These are phyloP conservation scores for Calonectria honghensis DNA, from an alignment of 2,329 filamentous ascomycete species.

Conservation along the genomic window DNA sequence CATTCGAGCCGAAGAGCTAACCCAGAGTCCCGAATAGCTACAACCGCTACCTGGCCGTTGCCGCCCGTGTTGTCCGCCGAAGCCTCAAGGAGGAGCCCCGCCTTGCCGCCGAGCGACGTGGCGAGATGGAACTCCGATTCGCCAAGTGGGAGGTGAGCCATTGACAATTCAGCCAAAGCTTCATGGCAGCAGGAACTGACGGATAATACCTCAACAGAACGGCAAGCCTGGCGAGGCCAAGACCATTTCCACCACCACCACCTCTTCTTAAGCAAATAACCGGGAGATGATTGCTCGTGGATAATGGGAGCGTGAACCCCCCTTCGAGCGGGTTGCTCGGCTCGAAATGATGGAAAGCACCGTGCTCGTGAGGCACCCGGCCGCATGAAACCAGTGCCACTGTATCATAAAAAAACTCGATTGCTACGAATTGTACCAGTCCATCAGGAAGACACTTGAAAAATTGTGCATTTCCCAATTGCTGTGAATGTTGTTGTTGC, in stretches of 20 bases:
- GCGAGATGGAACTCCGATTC: conserved; percentile 91
- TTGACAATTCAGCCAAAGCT: conserved; percentile 32
- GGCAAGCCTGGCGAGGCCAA: conserved; percentile 95
- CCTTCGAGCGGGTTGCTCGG: conserved; percentile 43
- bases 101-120: conserved; percentile 90
- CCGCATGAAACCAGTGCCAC: conserved; percentile 53
- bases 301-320: conserved; percentile 48
- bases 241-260: conserved; percentile 73
- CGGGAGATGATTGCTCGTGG: conserved; percentile 50
- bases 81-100: conserved; percentile 97
- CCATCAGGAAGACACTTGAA: conserved; percentile 44
- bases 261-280: conserved; percentile 59
- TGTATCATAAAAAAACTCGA: conserved; percentile 60
- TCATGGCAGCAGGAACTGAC: conserved; percentile 49
- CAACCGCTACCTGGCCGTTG: conserved; percentile 99
- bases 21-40: conserved; percentile 78
- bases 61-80: conserved; percentile 94
- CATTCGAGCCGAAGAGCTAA: conserved; percentile 59
- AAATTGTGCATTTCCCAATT: conserved; percentile 37
- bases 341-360: conserved; percentile 49
- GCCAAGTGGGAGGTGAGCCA: conserved; percentile 91
- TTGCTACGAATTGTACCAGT: conserved; percentile 58
- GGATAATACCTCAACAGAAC: conserved; percentile 77
- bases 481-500: conserved; percentile 31
- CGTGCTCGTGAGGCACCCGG: conserved; percentile 48